phyloP scores from a whole-genome alignment of 1,284 basidiomycete species.

The Mycena citricolor region DNA sequence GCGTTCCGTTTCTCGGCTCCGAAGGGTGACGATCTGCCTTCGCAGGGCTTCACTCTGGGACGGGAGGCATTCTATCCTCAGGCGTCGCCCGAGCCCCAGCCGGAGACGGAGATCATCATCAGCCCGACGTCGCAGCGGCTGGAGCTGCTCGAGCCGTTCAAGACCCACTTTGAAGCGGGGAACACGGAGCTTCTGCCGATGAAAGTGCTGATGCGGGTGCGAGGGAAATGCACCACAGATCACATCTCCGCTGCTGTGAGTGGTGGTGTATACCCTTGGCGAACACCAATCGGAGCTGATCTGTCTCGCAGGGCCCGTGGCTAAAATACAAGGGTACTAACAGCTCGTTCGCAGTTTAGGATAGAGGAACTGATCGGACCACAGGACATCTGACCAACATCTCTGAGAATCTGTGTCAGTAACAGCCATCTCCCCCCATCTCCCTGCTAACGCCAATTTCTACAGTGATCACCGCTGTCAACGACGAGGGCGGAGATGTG shows the following conservation, averaged over 20 bases:
- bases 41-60: conserved; percentile 81
- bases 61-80: conserved; percentile 79
- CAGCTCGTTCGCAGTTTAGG: conserved; percentile 3
- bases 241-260: conserved; percentile 90
- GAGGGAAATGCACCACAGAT: conserved; percentile 98
- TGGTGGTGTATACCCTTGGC: conserved; percentile 26
- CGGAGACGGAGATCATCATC: conserved; percentile 81
- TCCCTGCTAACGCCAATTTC: not conserved
- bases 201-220: conserved; percentile 86
- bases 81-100: conserved; percentile 73
- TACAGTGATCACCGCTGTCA: conserved; percentile 65
- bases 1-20: conserved; percentile 89
- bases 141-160: conserved; percentile 87
- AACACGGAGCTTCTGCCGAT: conserved; percentile 79
- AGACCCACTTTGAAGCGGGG: conserved; percentile 67
- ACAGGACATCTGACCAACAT: conserved; percentile 94
- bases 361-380: conserved; percentile 95
- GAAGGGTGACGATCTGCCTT: conserved; percentile 81
- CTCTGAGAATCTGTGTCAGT: conserved; percentile 89
- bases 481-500: conserved; percentile 90
- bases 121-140: conserved; percentile 80
- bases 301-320: conserved; percentile 78
- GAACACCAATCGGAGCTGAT: conserved; percentile 1
- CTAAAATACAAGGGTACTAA: conserved; percentile 84
- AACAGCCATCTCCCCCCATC: not conserved